Percentiles rank a stretch among this genome's conserved stretches.
phyloP scores from a whole-genome alignment of 768 basidiomycete species.

The Boletellus ananas region DNA sequence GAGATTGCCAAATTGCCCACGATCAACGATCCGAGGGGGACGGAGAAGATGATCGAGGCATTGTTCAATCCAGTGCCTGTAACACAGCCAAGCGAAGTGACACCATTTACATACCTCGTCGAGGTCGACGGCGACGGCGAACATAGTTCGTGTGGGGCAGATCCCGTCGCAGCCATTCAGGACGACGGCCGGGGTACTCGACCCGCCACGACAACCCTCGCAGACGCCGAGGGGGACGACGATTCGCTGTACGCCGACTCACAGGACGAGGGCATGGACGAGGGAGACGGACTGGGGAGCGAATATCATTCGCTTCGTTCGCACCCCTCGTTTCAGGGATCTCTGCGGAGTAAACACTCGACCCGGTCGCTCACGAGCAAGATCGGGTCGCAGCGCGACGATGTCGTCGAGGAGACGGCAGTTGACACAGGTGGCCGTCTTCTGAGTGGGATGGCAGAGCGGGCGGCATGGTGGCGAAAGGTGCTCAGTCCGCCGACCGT shows the following conservation, averaged over 20 bases:
- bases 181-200: not conserved
- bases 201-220: not conserved
- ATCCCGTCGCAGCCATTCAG: not conserved
- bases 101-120: conserved; percentile 38
- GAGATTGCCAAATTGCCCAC: conserved; percentile 41
- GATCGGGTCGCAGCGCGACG: not conserved
- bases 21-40: conserved; percentile 58
- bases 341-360: conserved; percentile 21
- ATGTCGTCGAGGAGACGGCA: not conserved
- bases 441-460: conserved; percentile 12
- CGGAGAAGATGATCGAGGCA: conserved; percentile 72
- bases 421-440: conserved; percentile 1
- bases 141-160: not conserved
- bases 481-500: conserved; percentile 20
- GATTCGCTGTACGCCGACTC: conserved; percentile 24
- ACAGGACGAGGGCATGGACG: conserved; percentile 7
- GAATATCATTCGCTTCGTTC: conserved; percentile 31
- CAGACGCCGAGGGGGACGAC: conserved; percentile 11
- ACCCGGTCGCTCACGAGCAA: conserved; percentile 17
- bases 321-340: conserved; percentile 20
- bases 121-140: conserved; percentile 22
- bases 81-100: conserved; percentile 21
- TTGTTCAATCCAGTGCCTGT: conserved; percentile 70
- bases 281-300: conserved; percentile 13
- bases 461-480: conserved; percentile 31